Conservation (phyloP, 2,329 filamentous ascomycete genomes). For the Ascosphaera apis region DNA sequence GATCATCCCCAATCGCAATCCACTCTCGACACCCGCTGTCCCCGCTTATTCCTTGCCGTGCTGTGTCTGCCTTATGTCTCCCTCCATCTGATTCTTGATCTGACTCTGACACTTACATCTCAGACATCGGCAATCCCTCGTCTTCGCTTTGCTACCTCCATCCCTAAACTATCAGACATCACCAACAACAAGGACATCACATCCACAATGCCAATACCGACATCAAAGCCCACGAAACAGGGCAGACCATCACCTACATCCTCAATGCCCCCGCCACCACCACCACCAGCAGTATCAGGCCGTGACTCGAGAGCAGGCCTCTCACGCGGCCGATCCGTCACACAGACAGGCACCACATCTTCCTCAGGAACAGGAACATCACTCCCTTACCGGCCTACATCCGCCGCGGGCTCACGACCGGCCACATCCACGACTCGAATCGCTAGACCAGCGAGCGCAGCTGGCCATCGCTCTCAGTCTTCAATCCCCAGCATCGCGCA, state of each 20-base stretch:
- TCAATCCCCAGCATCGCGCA: background rate
- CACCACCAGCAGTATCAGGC: background rate
- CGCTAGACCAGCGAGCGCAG: background rate
- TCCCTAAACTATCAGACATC: background rate
- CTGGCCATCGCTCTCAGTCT: background rate
- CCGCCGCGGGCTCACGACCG: background rate
- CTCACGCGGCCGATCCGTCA: background rate
- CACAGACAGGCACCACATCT: background rate
- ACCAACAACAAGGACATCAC: background rate
- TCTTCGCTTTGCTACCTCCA: background rate
- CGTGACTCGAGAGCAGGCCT: background rate
- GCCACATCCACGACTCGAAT: background rate
- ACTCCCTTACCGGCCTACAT: background rate
- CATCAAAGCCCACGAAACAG: background rate
- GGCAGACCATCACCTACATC: background rate
- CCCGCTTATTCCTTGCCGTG: background rate
- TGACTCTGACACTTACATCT: background rate
- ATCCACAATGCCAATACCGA: background rate
- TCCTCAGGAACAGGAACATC: background rate
- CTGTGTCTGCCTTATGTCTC: no score
- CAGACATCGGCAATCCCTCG: background rate
- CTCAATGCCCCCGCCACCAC: background rate
- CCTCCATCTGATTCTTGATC: no score
- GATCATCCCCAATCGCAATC: background rate
- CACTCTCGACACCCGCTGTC: background rate